phyloP scores from a whole-genome alignment of 1,284 basidiomycete species.

The Puccinia horiana region DNA sequence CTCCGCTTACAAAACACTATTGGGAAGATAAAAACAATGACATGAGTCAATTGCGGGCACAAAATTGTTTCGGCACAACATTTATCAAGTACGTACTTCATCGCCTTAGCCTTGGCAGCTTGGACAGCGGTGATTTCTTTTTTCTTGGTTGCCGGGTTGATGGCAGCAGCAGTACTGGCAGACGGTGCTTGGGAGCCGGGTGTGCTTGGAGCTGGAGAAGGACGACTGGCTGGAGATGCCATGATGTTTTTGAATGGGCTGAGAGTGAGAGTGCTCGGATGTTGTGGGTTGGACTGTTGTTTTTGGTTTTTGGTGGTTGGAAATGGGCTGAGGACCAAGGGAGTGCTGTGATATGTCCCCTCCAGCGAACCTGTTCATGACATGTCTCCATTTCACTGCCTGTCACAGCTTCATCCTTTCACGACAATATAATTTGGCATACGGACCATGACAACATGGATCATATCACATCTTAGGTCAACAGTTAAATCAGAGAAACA shows the following conservation, averaged over 20 bases:
- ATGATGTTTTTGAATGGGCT: not conserved
- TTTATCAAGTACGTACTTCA: slow-evolving; percentile 26
- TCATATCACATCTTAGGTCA: no score
- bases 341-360: not conserved
- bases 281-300: not conserved
- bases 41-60: not conserved
- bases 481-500: no score
- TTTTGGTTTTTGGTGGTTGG: not conserved
- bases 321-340: not conserved
- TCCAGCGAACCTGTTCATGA: not conserved
- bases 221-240: slow-evolving; percentile 11
- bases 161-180: slow-evolving; percentile 3
- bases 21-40: not conserved
- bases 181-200: slow-evolving; percentile 29
- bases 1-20: slow-evolving; percentile 39
- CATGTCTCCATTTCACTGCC: not conserved
- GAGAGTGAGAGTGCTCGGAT: not conserved
- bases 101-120: slow-evolving; percentile 46
- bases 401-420: no score
- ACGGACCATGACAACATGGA: no score
- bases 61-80: not conserved
- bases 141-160: slow-evolving; percentile 47
- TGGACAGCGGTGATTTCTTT: slow-evolving; percentile 43
- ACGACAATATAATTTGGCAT: no score
- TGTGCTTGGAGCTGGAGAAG: slow-evolving; percentile 35